Base-by-base conservation (phyloP, 352 stramenopile genomes). In the Pythium coloratum region DNA sequence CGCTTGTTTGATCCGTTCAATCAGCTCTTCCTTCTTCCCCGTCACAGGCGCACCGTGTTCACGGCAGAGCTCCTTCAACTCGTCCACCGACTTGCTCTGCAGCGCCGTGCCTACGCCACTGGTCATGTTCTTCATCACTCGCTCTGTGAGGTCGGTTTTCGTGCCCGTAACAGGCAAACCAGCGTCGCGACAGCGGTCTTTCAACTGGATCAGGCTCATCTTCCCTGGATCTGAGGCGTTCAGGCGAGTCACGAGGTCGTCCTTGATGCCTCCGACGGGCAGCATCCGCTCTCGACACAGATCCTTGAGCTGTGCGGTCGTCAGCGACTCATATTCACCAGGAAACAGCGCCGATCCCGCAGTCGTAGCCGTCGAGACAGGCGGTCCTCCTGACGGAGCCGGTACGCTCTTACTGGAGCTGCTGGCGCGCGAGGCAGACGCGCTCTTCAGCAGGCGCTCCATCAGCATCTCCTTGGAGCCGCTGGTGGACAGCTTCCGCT, bases 231-330 rank as follows among this genome's bases (percentile, higher is more conserved):
- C 55, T 6, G 64, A 70, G 14, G 56, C 49, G 24, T 60, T 64
- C 55, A 70, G 54, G 2, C 64, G 64, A 16, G 34, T 38, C 20
- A 70, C 56, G 14, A 70, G 46, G 20, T 70, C 64, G 47, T 70
- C 64, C 18, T 70, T 70, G 56, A 70, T 70, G n/a, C 56, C 64
- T n/a, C 64, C 64, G 9, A 70, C 64, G 1, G 64, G 56, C 6
- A 70, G 36, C 50, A 57, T 16, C 2, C 64, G 64, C 49, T 70
- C 56, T 14, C 56, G 56, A 18, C 64, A 70, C 24, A 70, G 36
- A 24, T 70, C 64, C 12, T 70, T 70, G 14, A 70, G 64, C 57
- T 70, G 56, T 3, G 64, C 28, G 20, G 65, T 58, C 36, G 49
- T 62, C 34, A 70, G 47, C 24, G 56, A 20, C 7, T 65, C 56